Base-by-base conservation (phyloP, 495 filamentous ascomycete genomes). In the Chaetomidium leptoderma region DNA sequence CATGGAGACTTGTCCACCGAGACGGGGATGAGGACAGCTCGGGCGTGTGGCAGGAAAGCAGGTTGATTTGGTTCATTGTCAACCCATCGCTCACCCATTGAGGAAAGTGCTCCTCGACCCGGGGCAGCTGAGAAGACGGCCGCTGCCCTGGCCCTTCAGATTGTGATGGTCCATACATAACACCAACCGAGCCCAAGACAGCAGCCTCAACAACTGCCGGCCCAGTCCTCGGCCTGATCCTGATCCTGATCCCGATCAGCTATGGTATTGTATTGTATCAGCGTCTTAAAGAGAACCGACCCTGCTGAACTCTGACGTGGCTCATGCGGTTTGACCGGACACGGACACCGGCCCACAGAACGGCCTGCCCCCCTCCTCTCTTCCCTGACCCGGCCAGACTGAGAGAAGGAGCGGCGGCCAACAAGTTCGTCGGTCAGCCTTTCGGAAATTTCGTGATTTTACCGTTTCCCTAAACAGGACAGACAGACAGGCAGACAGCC, bases 241-340 rank as follows among this genome's bases (percentile, higher is more conserved):
- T n/a, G n/a, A n/a, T n/a, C n/a, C n/a, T n/a, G n/a, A n/a, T n/a
- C n/a, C n/a, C n/a, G n/a, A n/a, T n/a, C n/a, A n/a, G n/a, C n/a
- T n/a, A n/a, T n/a, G n/a, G n/a, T n/a, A n/a, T n/a, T n/a, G n/a
- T n/a, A n/a, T 39, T 39, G 3, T 40, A 6, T 16, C 16, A 16
- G 37, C 17, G 11, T 4, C 16, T 6, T 3, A 7, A 26, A 10
- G n/a, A 10, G n/a, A 1, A 8, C 24, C 26, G 45, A 9, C 46
- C 50, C 23, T 50, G 26, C 42, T 47, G 17, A 39, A n/a, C 30
- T 48, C 42, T 65, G 70, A 72, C 61, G 57, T 72, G 75, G 66
- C 62, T 62, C 65, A 43, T 43, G 33, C 35, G 13, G 46, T 32
- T 50, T 36, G 45, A 47, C 44, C 24, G 26, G 16, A 2, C 4